Base-by-base conservation (phyloP, 2,329 filamentous ascomycete genomes). In the Arthrobotrys sinensis region DNA sequence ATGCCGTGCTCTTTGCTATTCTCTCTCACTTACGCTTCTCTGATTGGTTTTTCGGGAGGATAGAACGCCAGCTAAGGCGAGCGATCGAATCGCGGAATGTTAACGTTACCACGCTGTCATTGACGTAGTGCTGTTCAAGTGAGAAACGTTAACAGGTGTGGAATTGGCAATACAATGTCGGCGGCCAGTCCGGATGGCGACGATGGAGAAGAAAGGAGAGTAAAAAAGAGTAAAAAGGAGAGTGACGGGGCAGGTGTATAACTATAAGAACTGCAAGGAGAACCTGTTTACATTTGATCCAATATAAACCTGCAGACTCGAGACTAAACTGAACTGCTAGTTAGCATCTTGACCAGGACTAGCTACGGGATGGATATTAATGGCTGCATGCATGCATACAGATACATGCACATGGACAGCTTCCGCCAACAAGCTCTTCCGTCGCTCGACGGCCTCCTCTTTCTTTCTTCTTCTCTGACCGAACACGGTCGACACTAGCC, bases 21-120 rank as follows among this genome's bases (percentile, higher is more conserved):
- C 32, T 50, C 62, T 36, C 24, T 63, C 36, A 57, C 52, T 57
- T 57, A 57, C 52, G 52, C 52, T 38, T 48, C 36, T 66, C 63
- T 57, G 32, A 36, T 57, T 57, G 50, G 50, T 28, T 60, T 60
- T 57, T 19, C 60, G 45, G 43, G 12, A 63, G n/a, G 36, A 57
- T 72, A 72, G 68, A 72, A 72, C 68, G 68, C 68, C 68, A 65
- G 68, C 48, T 72, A 72, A 63, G 67, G 67, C 67, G 67, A 71
- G 45, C 67, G 55, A 72, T 72, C 68, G 68, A 72, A 72, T 72
- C 68, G 68, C 68, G 68, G 46, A 66, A 73, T 57, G 55, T 43
- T 28, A 60, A 60, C 55, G 55, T 32, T 40, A 60, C 24, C 57
- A 50, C 34, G 46, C 53, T 57, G 28, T 45, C 40, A 55, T 60